phyloP scores from a whole-genome alignment of 371 early-diverging fungal genomes.

The Circinella umbellata region DNA sequence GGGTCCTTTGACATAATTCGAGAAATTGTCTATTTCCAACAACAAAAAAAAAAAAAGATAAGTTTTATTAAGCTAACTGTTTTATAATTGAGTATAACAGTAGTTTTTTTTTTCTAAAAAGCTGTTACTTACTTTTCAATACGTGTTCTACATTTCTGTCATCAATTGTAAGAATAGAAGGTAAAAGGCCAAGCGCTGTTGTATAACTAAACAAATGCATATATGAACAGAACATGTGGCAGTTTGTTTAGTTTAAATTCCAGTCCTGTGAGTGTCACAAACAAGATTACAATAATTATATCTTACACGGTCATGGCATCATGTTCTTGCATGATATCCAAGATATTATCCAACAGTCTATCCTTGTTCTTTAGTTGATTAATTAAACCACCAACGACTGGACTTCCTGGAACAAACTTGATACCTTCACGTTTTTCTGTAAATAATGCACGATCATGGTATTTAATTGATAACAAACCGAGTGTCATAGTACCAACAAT shows the following conservation, averaged over 20 bases:
- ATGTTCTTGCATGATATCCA: constrained; percentile 10
- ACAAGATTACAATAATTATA: background rate
- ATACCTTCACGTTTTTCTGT: constrained; percentile 36
- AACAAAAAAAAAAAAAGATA: too few species aligned
- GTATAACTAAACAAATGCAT: background rate
- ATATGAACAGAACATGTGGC: background rate
- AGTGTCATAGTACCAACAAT: constrained; percentile 16
- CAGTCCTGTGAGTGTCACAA: background rate
- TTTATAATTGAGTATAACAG: too few species aligned
- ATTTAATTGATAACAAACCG: constrained; percentile 30
- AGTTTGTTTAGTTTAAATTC: too few species aligned
- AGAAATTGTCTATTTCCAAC: constrained; percentile 37
- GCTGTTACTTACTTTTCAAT: constrained; percentile 22
- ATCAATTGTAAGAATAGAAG: constrained; percentile 24
- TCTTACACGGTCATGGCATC: constrained; percentile 11
- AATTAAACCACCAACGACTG: constrained; percentile 36
- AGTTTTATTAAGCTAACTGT: too few species aligned
- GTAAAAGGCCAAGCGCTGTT: constrained; percentile 29
- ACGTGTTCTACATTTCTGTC: constrained; percentile 29
- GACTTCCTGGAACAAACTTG: constrained; percentile 23
- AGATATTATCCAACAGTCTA: constrained; percentile 22
- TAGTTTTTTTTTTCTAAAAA: too few species aligned
- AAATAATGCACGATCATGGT: constrained; percentile 41
- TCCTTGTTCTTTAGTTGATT: constrained; percentile 21
- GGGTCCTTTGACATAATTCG: constrained; percentile 54